Conservation (phyloP, 192 early-diverging fungal genomes). For the Podila horticola region DNA sequence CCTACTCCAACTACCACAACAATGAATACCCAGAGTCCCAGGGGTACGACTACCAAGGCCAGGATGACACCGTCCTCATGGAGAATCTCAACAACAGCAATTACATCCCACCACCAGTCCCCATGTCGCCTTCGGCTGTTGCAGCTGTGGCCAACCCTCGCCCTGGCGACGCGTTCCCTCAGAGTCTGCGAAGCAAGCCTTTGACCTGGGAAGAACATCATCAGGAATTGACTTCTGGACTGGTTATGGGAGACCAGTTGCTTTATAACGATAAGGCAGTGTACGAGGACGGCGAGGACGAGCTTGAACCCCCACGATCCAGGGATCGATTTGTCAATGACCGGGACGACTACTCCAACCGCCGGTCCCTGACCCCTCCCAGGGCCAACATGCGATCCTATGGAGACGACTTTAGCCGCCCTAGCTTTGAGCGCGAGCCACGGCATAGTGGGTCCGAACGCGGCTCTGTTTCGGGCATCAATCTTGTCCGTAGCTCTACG, state of each 20-base stretch:
- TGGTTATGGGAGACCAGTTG: conserved; percentile 25
- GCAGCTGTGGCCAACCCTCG: conserved; percentile 23
- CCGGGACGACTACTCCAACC: conserved; percentile 24
- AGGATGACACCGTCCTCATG: conserved; percentile 32
- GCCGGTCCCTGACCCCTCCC: conserved; percentile 43
- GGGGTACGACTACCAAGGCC: conserved; percentile 10
- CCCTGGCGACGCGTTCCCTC: conserved; percentile 30
- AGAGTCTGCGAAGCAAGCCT: conserved; percentile 16
- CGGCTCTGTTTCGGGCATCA: conserved; percentile 11
- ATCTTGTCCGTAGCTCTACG: conserved; percentile 1
- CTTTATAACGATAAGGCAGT: conserved; percentile 43
- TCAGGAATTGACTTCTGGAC: conserved; percentile 19
- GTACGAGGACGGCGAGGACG: conserved; percentile 31
- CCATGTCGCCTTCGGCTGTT: conserved; percentile 39
- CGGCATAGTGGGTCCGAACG: conserved; percentile 34
- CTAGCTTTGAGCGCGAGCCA: conserved; percentile 33
- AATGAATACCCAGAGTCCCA: conserved; percentile 13
- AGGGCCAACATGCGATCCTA: conserved; percentile 48
- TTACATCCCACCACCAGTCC: conserved; percentile 36
- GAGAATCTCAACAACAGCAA: conserved; percentile 26
- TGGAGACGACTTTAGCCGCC: conserved; percentile 31
- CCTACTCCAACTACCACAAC: conserved; percentile 32
- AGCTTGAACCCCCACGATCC: conserved; percentile 32
- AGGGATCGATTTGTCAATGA: conserved; percentile 34
- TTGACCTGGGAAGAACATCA: conserved; percentile 23